Percentiles rank a stretch among this genome's conserved stretches.
These are phyloP conservation scores for Phylloporus sp. DNA, from an alignment of 768 basidiomycete genomes.

Conservation along the genomic window DNA sequence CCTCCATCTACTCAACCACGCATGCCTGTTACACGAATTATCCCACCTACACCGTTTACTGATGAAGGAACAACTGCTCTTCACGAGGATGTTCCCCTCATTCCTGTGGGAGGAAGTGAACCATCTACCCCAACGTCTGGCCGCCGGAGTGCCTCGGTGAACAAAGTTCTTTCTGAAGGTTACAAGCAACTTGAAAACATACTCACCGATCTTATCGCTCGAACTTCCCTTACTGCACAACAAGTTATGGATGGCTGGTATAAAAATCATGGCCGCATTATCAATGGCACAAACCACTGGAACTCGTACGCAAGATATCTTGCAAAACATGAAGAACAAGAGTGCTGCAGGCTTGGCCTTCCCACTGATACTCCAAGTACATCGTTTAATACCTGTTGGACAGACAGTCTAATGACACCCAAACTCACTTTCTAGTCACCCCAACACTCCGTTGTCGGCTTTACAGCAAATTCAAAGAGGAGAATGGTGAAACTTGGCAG, in stretches of 20 bases:
- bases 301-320: conserved; percentile 2
- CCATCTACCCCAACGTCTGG: background rate
- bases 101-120: background rate
- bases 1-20: too few species aligned
- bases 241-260: conserved; percentile 1
- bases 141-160: background rate
- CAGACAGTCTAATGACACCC: too few species aligned
- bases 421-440: background rate
- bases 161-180: background rate
- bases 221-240: background rate
- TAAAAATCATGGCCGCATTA: background rate
- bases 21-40: too few species aligned
- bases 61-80: too few species aligned
- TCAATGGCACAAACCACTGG: background rate
- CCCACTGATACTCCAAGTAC: background rate
- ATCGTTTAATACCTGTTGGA: too few species aligned
- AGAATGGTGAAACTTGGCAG: background rate
- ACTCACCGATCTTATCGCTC: background rate
- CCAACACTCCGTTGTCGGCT: background rate
- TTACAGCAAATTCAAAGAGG: conserved; percentile 1
- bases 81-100: background rate
- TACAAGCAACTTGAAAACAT: background rate
- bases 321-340: conserved; percentile 1
- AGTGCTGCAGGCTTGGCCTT: background rate
- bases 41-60: too few species aligned